Conservation (phyloP, 2,329 filamentous ascomycete species). For the Trichophyton benhamiae region DNA sequence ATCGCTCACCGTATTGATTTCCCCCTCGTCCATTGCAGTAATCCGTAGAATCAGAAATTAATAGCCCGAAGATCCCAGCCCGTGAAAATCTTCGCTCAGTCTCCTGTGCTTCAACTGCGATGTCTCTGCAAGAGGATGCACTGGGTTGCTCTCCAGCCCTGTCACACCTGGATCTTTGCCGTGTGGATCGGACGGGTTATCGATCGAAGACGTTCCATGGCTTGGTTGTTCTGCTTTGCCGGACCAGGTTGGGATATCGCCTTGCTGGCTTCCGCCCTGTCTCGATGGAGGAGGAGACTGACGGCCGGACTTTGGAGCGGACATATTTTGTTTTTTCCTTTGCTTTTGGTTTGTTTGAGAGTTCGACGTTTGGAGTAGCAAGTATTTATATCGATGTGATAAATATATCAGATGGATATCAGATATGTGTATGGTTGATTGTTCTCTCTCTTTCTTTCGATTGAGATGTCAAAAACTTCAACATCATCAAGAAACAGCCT, state of each 20-base stretch:
- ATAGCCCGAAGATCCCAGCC: background rate
- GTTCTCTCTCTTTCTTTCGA: no score
- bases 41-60: background rate
- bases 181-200: conserved; percentile 36
- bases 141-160: conserved; percentile 31
- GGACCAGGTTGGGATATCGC: conserved; percentile 37
- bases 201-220: conserved; percentile 19
- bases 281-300: conserved; percentile 65
- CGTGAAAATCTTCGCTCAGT: background rate
- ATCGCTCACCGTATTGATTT: no score
- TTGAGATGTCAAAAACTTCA: no score
- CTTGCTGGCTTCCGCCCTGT: conserved; percentile 53
- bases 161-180: conserved; percentile 14
- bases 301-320: conserved; percentile 52
- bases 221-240: conserved; percentile 29
- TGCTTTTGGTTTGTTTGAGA: no score
- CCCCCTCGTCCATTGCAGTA: background rate
- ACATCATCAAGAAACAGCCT: no score
- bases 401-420: background rate
- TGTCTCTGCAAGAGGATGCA: conserved; percentile 25
- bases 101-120: conserved; percentile 22
- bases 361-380: background rate
- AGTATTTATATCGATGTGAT: background rate
- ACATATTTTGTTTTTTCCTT: conserved; percentile 41
- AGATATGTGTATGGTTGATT: no score